phyloP scores from a whole-genome alignment of 805 yeast genomes.

The Sugiyamaella mastotermitis region DNA sequence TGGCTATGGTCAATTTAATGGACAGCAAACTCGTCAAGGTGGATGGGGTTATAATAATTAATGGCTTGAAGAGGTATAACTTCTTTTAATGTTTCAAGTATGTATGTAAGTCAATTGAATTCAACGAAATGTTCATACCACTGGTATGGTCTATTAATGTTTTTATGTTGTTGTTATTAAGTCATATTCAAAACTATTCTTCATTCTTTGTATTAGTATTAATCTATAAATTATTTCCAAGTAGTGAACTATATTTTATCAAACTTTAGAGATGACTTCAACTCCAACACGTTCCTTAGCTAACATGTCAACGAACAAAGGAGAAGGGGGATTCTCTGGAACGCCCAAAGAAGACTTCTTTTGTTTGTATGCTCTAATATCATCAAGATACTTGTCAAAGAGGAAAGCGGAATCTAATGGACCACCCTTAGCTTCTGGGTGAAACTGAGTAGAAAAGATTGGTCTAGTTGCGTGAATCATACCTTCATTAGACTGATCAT shows the following conservation, averaged over 20 bases:
- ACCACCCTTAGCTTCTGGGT: conserved; percentile 99
- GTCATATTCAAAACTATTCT: neutral
- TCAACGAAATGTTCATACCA: too few relatives aligned
- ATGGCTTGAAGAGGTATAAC: too few relatives aligned
- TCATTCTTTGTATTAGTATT: too few relatives aligned
- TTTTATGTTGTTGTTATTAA: too few relatives aligned
- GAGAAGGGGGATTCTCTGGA: conserved; percentile 35
- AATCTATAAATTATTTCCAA: too few relatives aligned
- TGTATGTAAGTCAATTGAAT: too few relatives aligned
- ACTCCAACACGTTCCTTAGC: conserved; percentile 39
- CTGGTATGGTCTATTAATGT: too few relatives aligned
- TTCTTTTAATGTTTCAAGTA: too few relatives aligned
- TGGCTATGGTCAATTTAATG: conserved; percentile 24
- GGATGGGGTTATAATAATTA: conserved; percentile 24
- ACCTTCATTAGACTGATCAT: conserved; percentile 96
- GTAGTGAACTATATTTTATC: too few relatives aligned
- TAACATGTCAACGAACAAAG: conserved; percentile 33
- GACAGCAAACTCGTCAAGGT: conserved; percentile 23
- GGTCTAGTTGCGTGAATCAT: conserved; percentile 87
- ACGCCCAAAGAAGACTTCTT: conserved; percentile 37
- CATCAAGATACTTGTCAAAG: conserved; percentile 81
- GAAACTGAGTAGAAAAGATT: conserved; percentile 95
- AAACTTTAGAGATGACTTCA: conserved; percentile 33
- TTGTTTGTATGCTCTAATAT: conserved; percentile 51
- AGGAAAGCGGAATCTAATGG: conserved; percentile 89